Conservation (phyloP, 495 filamentous ascomycete species). For the Mytilinidion resinicola region DNA sequence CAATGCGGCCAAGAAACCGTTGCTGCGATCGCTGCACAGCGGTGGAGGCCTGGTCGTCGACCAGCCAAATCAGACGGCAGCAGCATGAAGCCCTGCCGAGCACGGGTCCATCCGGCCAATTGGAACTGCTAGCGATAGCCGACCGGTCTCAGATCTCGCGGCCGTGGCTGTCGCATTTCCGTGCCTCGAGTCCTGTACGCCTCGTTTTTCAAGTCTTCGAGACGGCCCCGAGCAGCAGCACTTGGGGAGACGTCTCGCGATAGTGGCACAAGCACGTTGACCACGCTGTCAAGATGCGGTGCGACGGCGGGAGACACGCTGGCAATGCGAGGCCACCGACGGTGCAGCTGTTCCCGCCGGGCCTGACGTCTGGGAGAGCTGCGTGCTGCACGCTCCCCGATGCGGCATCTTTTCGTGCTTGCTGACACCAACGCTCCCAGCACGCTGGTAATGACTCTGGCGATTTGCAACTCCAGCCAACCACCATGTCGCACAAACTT, state of each 20-base stretch:
- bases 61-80: neutral
- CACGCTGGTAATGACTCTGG: neutral
- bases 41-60: too few relatives aligned
- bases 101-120: neutral
- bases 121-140: neutral
- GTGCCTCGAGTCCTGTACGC: too few relatives aligned
- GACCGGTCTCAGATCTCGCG: neutral
- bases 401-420: neutral
- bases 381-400: neutral
- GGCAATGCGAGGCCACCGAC: too few relatives aligned
- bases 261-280: neutral
- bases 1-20: too few relatives aligned
- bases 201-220: too few relatives aligned
- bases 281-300: conserved; percentile 1
- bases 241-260: neutral
- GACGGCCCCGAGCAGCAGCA: too few relatives aligned
- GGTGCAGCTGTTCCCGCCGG: too few relatives aligned
- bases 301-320: neutral
- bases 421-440: conserved; percentile 1
- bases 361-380: too few relatives aligned
- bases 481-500: neutral
- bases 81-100: neutral
- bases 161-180: neutral
- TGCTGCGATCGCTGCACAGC: too few relatives aligned
- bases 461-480: neutral